phyloP scores from a whole-genome alignment of 2,329 filamentous ascomycete genomes.

The Neodidymelliopsis sp. region DNA sequence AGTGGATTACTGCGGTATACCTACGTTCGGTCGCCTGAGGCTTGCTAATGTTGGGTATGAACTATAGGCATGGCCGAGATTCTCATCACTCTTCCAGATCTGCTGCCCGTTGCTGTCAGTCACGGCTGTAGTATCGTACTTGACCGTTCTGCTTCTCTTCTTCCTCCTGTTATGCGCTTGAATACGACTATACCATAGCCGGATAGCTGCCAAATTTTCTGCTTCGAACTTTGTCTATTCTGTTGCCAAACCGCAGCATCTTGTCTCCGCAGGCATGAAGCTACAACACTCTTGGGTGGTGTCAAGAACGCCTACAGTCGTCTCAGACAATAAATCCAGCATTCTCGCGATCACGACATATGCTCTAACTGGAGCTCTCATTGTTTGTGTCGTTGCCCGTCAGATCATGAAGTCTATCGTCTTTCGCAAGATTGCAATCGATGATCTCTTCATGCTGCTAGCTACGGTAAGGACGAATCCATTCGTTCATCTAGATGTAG shows the following conservation, averaged over 20 bases:
- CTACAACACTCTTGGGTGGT: not conserved
- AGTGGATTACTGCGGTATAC: conserved; percentile 1
- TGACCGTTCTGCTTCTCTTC: not conserved
- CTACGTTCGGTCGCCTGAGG: not conserved
- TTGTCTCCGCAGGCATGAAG: conserved; percentile 1
- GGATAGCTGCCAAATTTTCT: no score
- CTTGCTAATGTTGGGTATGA: not conserved
- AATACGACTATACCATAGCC: no score
- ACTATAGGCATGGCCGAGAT: not conserved
- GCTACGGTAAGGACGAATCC: conserved; percentile 34
- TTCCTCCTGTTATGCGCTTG: no score
- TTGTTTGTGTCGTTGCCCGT: conserved; percentile 35
- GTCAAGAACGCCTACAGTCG: not conserved
- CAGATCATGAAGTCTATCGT: conserved; percentile 37
- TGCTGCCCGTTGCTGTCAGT: no score
- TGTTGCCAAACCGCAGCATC: no score
- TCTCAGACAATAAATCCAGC: conserved; percentile 26
- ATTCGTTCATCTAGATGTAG: not conserved
- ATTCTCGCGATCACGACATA: conserved; percentile 38
- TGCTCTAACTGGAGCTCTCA: conserved; percentile 30
- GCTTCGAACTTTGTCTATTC: not conserved
- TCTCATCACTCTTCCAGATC: no score
- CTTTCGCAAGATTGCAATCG: conserved; percentile 32
- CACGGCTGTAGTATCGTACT: no score
- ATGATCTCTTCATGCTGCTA: conserved; percentile 41